These are phyloP conservation scores for Lachancea mirantina DNA, from an alignment of 805 yeast species.

Conservation along the genomic window DNA sequence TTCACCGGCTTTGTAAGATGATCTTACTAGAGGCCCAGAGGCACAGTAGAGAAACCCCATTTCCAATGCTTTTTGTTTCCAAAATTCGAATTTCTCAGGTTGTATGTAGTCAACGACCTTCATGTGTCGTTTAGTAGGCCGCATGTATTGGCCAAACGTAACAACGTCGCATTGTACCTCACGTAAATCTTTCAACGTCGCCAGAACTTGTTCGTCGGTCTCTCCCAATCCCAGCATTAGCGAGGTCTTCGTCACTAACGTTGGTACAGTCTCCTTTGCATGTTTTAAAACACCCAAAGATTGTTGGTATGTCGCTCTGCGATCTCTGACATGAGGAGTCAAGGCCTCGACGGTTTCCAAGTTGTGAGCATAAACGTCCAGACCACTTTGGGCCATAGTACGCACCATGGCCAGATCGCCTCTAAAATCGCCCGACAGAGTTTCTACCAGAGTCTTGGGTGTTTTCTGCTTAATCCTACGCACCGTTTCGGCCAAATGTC, in stretches of 20 bases:
- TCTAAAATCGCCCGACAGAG: constrained; percentile 89
- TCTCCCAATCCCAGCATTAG: constrained; percentile 97
- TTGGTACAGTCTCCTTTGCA: constrained; percentile 73
- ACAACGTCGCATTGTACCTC: constrained; percentile 81
- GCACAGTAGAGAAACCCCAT: constrained; percentile 96
- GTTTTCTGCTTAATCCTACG: constrained; percentile 75
- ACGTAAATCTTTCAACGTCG: constrained; percentile 70
- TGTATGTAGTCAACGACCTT: constrained; percentile 91
- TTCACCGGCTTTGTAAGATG: constrained; percentile 97
- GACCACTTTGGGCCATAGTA: constrained; percentile 73
- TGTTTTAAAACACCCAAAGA: constrained; percentile 67
- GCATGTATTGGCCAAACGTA: constrained; percentile 98
- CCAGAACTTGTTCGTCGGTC: constrained; percentile 78
- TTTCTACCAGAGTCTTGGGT: constrained; percentile 87
- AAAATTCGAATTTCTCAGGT: constrained; percentile 89
- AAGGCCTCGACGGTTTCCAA: constrained; percentile 92
- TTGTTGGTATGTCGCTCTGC: constrained; percentile 93
- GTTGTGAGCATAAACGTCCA: constrained; percentile 96
- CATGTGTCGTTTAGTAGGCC: constrained; percentile 98
- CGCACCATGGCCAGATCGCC: constrained; percentile 81
- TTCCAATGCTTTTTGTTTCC: constrained; percentile 81
- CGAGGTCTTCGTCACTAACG: constrained; percentile 84
- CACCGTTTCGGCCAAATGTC: constrained; percentile 86
- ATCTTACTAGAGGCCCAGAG: constrained; percentile 92
- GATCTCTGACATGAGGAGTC: constrained; percentile 92